A percentile compares a stretch with the other conserved stretches of the same genome.
Evolutionary conservation across 2,329 filamentous ascomycete genomes (phyloP).

Genomic region (Fusarium staphyleae): DNA sequence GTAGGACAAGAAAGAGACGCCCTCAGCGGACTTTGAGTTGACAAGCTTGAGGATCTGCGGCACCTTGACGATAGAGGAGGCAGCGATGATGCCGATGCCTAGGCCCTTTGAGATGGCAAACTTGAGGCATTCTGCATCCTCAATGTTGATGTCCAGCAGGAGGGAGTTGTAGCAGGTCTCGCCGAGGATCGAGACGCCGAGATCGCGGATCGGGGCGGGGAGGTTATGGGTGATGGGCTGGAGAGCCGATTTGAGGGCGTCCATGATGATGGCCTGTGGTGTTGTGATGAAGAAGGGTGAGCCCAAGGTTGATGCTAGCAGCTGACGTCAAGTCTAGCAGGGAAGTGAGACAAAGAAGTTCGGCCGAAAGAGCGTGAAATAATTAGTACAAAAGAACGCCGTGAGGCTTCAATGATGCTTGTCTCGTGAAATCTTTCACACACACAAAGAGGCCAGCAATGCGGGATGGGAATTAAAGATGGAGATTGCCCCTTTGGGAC

Average conservation of each 20-base stretch:
- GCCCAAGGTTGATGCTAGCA: neutral
- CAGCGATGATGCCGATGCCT: constrained; percentile 90
- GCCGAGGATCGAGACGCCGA: constrained; percentile 82
- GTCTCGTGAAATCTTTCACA: constrained; percentile 6
- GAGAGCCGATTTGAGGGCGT: constrained; percentile 66
- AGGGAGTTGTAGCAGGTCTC: constrained; percentile 84
- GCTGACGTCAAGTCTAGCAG: neutral
- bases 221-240: constrained; percentile 76
- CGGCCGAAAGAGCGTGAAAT: constrained; percentile 29
- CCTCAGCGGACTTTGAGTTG: constrained; percentile 78
- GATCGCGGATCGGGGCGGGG: constrained; percentile 75
- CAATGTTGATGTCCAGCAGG: constrained; percentile 82
- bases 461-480: constrained; percentile 25
- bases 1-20: constrained; percentile 89
- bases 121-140: constrained; percentile 81
- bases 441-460: constrained; percentile 34
- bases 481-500: neutral
- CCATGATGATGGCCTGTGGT: constrained; percentile 56
- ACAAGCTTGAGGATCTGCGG: constrained; percentile 95
- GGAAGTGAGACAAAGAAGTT: neutral
- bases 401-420: constrained; percentile 15
- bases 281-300: neutral
- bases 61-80: constrained; percentile 91
- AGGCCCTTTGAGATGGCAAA: constrained; percentile 91
- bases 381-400: constrained; percentile 27